Evolutionary conservation across 2,329 filamentous ascomycete genomes (phyloP), one percentile per base, ranked within the genome.

Genomic region (Fusarium pseudoanthophilum): DNA sequence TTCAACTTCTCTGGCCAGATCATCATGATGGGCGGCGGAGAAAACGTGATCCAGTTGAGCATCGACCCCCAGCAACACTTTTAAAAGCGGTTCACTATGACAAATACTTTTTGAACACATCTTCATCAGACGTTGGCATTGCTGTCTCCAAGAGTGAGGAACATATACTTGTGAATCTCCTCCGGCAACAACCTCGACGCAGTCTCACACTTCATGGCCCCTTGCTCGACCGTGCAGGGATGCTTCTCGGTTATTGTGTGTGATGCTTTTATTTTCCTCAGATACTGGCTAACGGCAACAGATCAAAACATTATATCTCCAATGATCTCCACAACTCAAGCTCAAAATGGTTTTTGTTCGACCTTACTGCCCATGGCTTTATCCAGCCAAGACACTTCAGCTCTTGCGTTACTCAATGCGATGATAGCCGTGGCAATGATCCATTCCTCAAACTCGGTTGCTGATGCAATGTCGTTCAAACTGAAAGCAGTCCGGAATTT

Each of bases 1-100:
- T 55, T 30, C 57, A 40, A 15, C 57, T 42, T 21, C 21, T 55
- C 16, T 55, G 57, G 57, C 57, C 57, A 26, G 57, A 60, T 60
- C 46, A 2, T 21, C 16, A 53, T 16, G 57, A 60, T 60, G 57
- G 46, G 11, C 49, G 57, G 14, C 46, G 57, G 5, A 60, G 57
- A 39, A 55, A 55, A 34, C 36, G 46, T 10, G 46, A 55, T 5
- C 57, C 46, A 20, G 15, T 10, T 30, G 24, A 37, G 13, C 10
- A 60, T 55, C 18, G n/a, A 2, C 57, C 57, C 6, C 28, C 36
- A 11, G 15, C 15, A 18, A 26, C 4, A 14, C 21, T 11, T 8
- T 26, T n/a, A 34, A 4, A 24, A 4, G 15, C 36, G 5, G 13
- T 15, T n/a, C 26, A 55, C 10, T 60, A 34, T n/a, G 57, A 28